Evolutionary conservation across 257 asterid species (phyloP), one percentile per base, ranked within the genome.

Genomic region (Jasminum sambac): DNA sequence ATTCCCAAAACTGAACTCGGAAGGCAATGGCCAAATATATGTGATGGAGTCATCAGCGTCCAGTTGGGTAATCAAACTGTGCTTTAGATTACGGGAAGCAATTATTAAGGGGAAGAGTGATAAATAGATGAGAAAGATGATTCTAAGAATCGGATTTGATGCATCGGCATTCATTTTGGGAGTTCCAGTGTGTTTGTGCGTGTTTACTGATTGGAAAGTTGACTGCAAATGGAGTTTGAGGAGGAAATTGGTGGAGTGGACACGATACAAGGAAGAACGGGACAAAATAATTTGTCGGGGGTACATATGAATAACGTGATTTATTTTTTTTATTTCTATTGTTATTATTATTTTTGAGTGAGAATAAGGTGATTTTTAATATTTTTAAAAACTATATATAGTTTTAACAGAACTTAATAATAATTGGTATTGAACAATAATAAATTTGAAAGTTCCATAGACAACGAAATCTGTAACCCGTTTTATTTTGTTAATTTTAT

Each of bases 21-120:
- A 74, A 13, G 98, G 98, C 79, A 90, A 67, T 5, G 98, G 98
- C 98, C 97, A 93, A 26, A 93, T 24, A 66, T 82, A 89, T 7
- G 86, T 75, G 40, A 82, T 87, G 46, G 90, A 70, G 9, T 82
- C 89, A 50, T 68, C 80, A 10, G 40, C 37, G 66, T 80, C 72
- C 65, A 81, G 64, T 46, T 69, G 77, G 2, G 61, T 7, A 71
- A 16, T 61, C 30, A 77, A 44, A 68, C 23, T 71, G 83, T 23
- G 69, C 65, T 64, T 75, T 38, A 85, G 78, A 76, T 72, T 72
- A 8, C 87, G 77, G 34, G 87, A 80, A 80, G 82, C 67, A 72
- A 72, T 69, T 57, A 83, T 79, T 14, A 77, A 65, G 0, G 78
- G 24, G 39, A 72, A 57, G 12, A 58, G 17, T 43, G 44, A 63